Evolutionary conservation across 2,329 filamentous ascomycete species (phyloP).

Genomic region (Penicillium palitans): DNA sequence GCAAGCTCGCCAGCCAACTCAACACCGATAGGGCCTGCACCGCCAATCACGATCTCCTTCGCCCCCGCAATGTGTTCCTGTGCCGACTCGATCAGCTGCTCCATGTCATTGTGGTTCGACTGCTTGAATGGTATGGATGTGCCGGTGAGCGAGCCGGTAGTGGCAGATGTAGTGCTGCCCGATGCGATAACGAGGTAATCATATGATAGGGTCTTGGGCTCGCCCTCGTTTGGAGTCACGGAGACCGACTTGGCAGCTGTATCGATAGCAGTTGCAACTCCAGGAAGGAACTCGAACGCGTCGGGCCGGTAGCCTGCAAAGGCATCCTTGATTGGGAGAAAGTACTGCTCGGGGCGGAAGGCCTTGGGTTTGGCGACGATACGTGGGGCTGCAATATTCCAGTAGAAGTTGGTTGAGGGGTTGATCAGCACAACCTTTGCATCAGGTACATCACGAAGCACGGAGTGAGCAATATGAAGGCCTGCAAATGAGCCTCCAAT

Average conservation of each 20-base stretch:
- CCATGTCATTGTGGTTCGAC: slow-evolving; percentile 42
- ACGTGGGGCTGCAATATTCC: slow-evolving; percentile 55
- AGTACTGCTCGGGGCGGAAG: slow-evolving; percentile 50
- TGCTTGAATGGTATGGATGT: slow-evolving; percentile 44
- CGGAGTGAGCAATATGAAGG: slow-evolving; percentile 36
- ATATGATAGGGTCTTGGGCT: slow-evolving; percentile 43
- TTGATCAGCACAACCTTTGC: slow-evolving; percentile 56
- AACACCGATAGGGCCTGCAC: slow-evolving; percentile 52
- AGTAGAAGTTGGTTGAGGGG: slow-evolving; percentile 56
- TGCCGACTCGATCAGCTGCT: slow-evolving; percentile 34
- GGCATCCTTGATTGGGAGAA: slow-evolving; percentile 51
- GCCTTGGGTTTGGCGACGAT: slow-evolving; percentile 51
- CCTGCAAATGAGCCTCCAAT: slow-evolving; percentile 43
- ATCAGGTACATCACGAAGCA: slow-evolving; percentile 37
- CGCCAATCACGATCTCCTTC: slow-evolving; percentile 49
- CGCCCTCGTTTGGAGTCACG: slow-evolving; percentile 39
- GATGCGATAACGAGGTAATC: slow-evolving; percentile 60
- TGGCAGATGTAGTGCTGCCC: slow-evolving; percentile 50
- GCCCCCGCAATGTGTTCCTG: slow-evolving; percentile 41
- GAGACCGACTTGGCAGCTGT: slow-evolving; percentile 45
- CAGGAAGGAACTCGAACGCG: slow-evolving; percentile 54
- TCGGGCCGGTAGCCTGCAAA: slow-evolving; percentile 53
- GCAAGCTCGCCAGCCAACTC: slow-evolving; percentile 53
- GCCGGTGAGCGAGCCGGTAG: slow-evolving; percentile 35
- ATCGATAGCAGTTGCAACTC: slow-evolving; percentile 51